These are phyloP conservation scores for Candida anglica DNA, from an alignment of 805 yeast species.

Conservation along the genomic window DNA sequence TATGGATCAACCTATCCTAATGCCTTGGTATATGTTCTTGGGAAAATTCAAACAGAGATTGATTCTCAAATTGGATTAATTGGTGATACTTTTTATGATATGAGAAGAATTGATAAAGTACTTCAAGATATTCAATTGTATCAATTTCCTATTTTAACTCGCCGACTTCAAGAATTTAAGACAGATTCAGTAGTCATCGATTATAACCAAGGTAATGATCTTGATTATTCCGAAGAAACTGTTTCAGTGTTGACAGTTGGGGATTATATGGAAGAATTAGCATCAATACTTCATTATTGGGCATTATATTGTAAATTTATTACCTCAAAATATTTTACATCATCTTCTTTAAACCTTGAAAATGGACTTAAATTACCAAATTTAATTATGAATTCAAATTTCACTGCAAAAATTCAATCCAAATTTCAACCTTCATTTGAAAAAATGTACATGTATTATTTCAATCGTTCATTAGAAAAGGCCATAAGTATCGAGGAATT, in stretches of 20 bases:
- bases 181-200: slow-evolving; percentile 3
- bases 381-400: slow-evolving; percentile 50
- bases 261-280: slow-evolving; percentile 63
- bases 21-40: slow-evolving; percentile 64
- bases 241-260: slow-evolving; percentile 62
- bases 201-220: slow-evolving; percentile 17
- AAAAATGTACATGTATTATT: slow-evolving; percentile 56
- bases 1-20: slow-evolving; percentile 52
- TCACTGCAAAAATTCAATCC: slow-evolving; percentile 50
- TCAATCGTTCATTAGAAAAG: slow-evolving; percentile 75
- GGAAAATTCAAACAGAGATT: slow-evolving; percentile 76
- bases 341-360: background rate
- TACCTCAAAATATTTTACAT: slow-evolving; percentile 60
- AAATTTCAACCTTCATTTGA: slow-evolving; percentile 63
- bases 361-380: slow-evolving; percentile 40
- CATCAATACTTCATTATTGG: slow-evolving; percentile 84
- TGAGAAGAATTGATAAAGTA: slow-evolving; percentile 53
- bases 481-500: slow-evolving; percentile 77
- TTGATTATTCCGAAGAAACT: slow-evolving; percentile 27
- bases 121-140: slow-evolving; percentile 55
- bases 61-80: slow-evolving; percentile 92
- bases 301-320: slow-evolving; percentile 71
- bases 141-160: slow-evolving; percentile 24
- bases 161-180: slow-evolving; percentile 9
- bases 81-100: slow-evolving; percentile 80